Percentiles rank a stretch among this genome's conserved stretches.
These are phyloP conservation scores for Gynostemma pentaphyllum DNA, from an alignment of 306 rosid species.

Conservation along the genomic window DNA sequence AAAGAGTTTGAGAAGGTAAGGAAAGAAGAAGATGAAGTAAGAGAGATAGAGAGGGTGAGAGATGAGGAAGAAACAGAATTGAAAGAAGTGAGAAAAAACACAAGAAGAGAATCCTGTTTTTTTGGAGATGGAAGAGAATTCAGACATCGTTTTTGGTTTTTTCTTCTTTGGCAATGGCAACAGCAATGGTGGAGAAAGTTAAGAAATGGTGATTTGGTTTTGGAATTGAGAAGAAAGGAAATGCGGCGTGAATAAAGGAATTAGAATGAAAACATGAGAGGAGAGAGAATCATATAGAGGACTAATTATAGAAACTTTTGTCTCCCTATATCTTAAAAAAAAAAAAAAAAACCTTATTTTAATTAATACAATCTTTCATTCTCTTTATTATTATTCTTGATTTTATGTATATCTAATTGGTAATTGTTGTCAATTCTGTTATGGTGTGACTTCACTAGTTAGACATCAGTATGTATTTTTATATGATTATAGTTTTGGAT, in stretches of 20 bases:
- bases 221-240: constrained; percentile 14
- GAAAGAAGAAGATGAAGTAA: constrained; percentile 82
- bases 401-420: neutral
- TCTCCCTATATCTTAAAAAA: neutral
- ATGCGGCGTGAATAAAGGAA: constrained; percentile 86
- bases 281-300: constrained; percentile 3
- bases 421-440: too few relatives aligned
- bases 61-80: constrained; percentile 24
- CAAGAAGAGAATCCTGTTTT: constrained; percentile 1
- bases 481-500: too few relatives aligned
- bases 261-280: neutral
- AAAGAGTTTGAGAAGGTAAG: constrained; percentile 60
- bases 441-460: too few relatives aligned
- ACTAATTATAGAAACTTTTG: neutral
- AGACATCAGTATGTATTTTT: too few relatives aligned
- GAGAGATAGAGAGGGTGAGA: constrained; percentile 65
- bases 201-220: constrained; percentile 4
- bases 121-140: constrained; percentile 43
- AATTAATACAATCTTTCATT: neutral
- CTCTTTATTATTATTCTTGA: neutral
- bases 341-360: neutral
- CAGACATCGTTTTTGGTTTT: constrained; percentile 38
- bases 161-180: constrained; percentile 11
- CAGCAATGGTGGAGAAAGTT: constrained; percentile 17
- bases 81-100: constrained; percentile 7